phyloP scores from a whole-genome alignment of 2,329 filamentous ascomycete species.

The Davidsoniella virescens region DNA sequence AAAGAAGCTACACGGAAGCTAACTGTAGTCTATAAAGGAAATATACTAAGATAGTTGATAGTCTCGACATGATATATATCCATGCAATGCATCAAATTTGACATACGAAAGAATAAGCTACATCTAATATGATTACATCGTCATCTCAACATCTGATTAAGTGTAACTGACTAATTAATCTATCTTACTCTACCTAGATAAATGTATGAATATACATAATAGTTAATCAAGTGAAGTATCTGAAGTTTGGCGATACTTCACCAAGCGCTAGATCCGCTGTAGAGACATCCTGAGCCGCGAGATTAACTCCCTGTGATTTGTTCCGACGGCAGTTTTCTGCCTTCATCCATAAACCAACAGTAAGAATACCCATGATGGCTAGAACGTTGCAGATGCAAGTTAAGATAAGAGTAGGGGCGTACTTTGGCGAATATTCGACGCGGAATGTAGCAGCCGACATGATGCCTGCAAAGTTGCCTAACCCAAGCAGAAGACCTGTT shows the following conservation, averaged over 20 bases:
- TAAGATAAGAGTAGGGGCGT: constrained; percentile 27
- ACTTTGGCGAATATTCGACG: constrained; percentile 30
- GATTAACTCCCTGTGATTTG: constrained; percentile 20
- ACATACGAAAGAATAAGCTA: too few relatives aligned
- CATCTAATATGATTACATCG: too few relatives aligned
- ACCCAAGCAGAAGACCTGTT: constrained; percentile 26
- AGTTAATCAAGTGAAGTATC: constrained; percentile 18
- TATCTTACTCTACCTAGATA: too few relatives aligned
- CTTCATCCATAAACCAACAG: constrained; percentile 29
- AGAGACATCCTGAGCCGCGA: constrained; percentile 24
- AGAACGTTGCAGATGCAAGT: constrained; percentile 26
- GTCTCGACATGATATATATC: not conserved
- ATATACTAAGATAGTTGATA: not conserved
- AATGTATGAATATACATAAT: too few relatives aligned
- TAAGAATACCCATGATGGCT: constrained; percentile 24
- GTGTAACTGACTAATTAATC: too few relatives aligned
- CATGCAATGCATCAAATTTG: too few relatives aligned
- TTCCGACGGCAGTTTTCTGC: constrained; percentile 26
- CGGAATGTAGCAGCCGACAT: constrained; percentile 29
- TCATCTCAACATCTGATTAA: too few relatives aligned
- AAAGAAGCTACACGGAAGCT: not conserved
- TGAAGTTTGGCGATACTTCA: constrained; percentile 23
- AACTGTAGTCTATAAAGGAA: constrained; percentile 5
- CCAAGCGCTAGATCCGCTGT: constrained; percentile 24
- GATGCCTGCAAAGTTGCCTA: constrained; percentile 33